Conservation (phyloP, 2,329 filamentous ascomycete genomes). For the Aspergillus uvarum region DNA sequence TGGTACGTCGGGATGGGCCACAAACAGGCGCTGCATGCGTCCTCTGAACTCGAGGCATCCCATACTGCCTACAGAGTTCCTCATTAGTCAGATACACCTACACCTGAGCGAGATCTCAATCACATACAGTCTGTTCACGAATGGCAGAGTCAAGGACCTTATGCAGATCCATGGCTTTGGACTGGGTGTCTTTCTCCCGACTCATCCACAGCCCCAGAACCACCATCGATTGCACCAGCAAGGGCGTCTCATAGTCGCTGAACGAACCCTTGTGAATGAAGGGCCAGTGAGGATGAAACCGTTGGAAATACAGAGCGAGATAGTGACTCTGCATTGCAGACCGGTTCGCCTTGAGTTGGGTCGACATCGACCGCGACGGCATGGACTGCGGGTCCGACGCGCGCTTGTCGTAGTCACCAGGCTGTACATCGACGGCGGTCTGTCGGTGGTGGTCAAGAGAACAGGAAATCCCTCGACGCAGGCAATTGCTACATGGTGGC, state of each 20-base stretch:
- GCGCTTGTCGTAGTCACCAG: too few species aligned
- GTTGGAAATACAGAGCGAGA: slow-evolving; percentile 27
- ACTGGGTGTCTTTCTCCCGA: slow-evolving; percentile 17
- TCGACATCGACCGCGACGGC: neutral
- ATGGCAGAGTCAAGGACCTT: slow-evolving; percentile 24
- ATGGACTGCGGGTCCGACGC: too few species aligned
- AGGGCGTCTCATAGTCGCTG: slow-evolving; percentile 19
- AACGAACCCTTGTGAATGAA: slow-evolving; percentile 30
- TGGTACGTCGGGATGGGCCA: slow-evolving; percentile 37
- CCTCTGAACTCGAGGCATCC: slow-evolving; percentile 18
- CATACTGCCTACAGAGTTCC: slow-evolving; percentile 19
- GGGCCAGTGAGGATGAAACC: slow-evolving; percentile 31
- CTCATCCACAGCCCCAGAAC: slow-evolving; percentile 30
- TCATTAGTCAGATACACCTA: neutral
- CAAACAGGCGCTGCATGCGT: slow-evolving; percentile 1
- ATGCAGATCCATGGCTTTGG: slow-evolving; percentile 27
- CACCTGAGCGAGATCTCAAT: neutral
- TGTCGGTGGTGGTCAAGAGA: neutral
- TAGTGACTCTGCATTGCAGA: slow-evolving; percentile 14
- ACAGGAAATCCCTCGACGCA: slow-evolving; percentile 19
- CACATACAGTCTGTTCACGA: slow-evolving; percentile 26
- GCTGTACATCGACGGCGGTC: too few species aligned
- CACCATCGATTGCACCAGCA: slow-evolving; percentile 32
- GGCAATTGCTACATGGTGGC: slow-evolving; percentile 19
- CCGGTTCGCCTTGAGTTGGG: neutral